Evolutionary conservation across 306 rosid genomes (phyloP).

Genomic region (Trifolium dubium): DNA sequence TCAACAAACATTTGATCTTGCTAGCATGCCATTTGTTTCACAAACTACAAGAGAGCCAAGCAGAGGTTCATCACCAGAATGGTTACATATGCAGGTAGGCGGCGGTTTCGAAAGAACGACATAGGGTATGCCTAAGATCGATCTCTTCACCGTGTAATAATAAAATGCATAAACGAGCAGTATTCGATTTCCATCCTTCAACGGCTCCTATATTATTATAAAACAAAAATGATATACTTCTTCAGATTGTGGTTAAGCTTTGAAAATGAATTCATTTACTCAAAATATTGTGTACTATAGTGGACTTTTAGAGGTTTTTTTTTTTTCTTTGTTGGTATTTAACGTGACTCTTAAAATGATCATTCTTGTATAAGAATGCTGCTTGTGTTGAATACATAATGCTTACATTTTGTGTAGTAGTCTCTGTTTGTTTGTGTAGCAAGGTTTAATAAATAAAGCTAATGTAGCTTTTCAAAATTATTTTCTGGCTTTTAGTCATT

Average conservation of each 20-base stretch:
- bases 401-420: constrained; percentile 59
- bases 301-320: constrained; percentile 45
- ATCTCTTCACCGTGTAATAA: constrained; percentile 49
- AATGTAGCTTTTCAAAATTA: constrained; percentile 28
- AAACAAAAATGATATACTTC: constrained; percentile 50
- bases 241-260: constrained; percentile 50
- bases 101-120: constrained; percentile 80
- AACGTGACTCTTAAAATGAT: constrained; percentile 50
- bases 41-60: constrained; percentile 72
- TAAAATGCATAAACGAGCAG: constrained; percentile 47
- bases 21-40: constrained; percentile 62
- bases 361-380: constrained; percentile 58
- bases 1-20: constrained; percentile 68
- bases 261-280: constrained; percentile 61
- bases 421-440: constrained; percentile 53
- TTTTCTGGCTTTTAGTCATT: background rate
- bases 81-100: constrained; percentile 97
- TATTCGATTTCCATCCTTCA: constrained; percentile 33
- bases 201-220: constrained; percentile 40
- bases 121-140: constrained; percentile 45
- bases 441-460: constrained; percentile 52
- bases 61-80: constrained; percentile 85
- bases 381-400: constrained; percentile 54
- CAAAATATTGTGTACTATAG: constrained; percentile 51
- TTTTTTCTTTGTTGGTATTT: constrained; percentile 51